Evolutionary conservation across 495 filamentous ascomycete genomes (phyloP).

Genomic region (Xylaria sp.): DNA sequence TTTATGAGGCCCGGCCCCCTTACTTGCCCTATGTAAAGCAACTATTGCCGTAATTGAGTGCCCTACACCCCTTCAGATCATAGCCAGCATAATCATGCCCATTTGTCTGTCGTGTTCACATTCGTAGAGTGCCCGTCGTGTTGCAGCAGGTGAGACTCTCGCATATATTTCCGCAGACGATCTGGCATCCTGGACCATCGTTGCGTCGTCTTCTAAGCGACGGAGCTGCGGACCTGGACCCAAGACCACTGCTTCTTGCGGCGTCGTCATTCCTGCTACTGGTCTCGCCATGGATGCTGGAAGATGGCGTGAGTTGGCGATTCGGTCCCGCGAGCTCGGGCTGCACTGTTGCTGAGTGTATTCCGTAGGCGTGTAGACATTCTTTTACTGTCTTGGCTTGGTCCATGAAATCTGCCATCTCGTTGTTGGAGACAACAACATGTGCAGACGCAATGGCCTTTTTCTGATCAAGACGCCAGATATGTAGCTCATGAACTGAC

Average conservation of each 20-base stretch:
- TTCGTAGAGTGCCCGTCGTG: conserved; percentile 28
- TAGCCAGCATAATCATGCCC: not conserved
- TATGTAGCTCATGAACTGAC: conserved; percentile 88
- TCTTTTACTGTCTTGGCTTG: conserved; percentile 75
- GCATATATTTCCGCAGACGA: conserved; percentile 43
- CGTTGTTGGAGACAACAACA: conserved; percentile 71
- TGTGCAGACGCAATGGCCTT: conserved; percentile 88
- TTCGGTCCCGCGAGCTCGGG: conserved; percentile 63
- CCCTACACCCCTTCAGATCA: not conserved
- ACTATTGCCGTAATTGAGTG: not conserved
- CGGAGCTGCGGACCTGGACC: conserved; percentile 24
- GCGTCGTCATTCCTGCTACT: conserved; percentile 8
- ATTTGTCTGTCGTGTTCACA: conserved; percentile 9
- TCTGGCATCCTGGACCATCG: conserved; percentile 37
- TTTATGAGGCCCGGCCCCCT: not conserved
- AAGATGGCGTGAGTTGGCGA: not conserved
- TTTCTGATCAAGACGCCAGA: conserved; percentile 92
- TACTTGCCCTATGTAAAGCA: not conserved
- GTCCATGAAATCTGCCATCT: conserved; percentile 74
- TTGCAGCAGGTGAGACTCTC: conserved; percentile 44
- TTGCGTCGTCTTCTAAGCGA: conserved; percentile 40
- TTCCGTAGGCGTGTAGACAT: conserved; percentile 91
- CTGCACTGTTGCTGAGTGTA: conserved; percentile 91
- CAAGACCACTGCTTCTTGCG: not conserved
- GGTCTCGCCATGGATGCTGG: not conserved